phyloP scores from a whole-genome alignment of 805 yeast species.

The Starmerella sirachaensis region DNA sequence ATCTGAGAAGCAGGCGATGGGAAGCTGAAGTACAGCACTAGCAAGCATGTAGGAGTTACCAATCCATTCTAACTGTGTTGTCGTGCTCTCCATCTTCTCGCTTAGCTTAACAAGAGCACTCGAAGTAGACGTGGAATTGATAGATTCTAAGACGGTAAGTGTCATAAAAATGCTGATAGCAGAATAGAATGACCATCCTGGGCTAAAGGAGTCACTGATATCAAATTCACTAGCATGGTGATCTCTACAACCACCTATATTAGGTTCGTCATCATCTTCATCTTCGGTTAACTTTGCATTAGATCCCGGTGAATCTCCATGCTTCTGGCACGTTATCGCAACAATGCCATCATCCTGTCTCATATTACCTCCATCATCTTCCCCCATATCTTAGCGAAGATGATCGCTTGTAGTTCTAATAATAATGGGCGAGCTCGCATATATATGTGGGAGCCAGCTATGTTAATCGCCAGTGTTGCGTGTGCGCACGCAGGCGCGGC shows the following conservation, averaged over 20 bases:
- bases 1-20: constrained; percentile 17
- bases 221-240: constrained; percentile 1
- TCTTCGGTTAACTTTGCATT: too few species aligned
- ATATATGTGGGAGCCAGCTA: too few species aligned
- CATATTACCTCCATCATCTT: too few species aligned
- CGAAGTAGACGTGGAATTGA: constrained; percentile 13
- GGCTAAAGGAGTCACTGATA: constrained; percentile 1
- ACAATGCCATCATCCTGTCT: too few species aligned
- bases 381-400: too few species aligned
- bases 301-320: too few species aligned
- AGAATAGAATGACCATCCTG: constrained; percentile 11
- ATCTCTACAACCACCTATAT: constrained; percentile 12
- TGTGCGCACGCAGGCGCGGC: too few species aligned
- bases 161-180: constrained; percentile 8
- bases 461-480: too few species aligned
- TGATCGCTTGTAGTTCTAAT: too few species aligned
- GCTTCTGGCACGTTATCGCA: too few species aligned
- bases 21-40: constrained; percentile 13
- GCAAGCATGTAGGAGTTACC: constrained; percentile 23
- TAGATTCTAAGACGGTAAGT: constrained; percentile 13
- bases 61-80: constrained; percentile 22
- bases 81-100: constrained; percentile 14
- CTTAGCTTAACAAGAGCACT: constrained; percentile 11
- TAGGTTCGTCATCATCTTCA: constrained; percentile 13
- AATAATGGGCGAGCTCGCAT: too few species aligned